Conservation (phyloP, 108 stramenopile species). For the Skeletonema marinoi region DNA sequence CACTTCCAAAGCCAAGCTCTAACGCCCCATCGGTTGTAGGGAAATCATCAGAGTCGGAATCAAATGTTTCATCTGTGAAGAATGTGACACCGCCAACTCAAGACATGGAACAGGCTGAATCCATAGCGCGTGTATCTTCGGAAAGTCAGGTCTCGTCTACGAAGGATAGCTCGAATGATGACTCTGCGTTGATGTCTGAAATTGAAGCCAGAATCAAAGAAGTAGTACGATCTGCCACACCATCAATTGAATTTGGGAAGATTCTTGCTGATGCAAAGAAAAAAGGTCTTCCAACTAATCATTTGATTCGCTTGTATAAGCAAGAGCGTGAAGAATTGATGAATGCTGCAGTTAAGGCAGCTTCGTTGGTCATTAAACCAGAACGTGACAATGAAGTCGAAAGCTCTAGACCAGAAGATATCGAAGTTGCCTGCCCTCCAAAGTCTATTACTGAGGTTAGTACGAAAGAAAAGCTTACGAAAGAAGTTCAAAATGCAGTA, state of each 20-base stretch:
- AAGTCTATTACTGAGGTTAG: neutral
- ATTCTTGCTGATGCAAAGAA: conserved; percentile 33
- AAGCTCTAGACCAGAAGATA: neutral
- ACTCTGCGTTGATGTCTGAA: neutral
- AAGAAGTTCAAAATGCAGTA: neutral
- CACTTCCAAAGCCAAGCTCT: neutral
- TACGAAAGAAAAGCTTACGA: neutral
- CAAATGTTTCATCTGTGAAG: neutral
- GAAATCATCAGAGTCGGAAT: neutral
- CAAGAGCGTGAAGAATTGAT: conserved; percentile 17
- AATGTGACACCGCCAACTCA: neutral
- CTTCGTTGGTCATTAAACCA: neutral
- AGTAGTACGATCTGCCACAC: conserved; percentile 16
- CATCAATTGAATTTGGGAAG: conserved; percentile 28
- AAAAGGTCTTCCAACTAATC: conserved; percentile 6
- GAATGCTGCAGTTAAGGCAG: neutral
- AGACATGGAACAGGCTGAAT: neutral
- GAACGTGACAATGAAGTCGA: neutral
- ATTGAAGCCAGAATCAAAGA: conserved; percentile 8
- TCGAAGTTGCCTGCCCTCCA: neutral
- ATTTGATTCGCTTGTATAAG: conserved; percentile 25
- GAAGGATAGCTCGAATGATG: neutral
- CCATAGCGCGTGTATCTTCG: neutral
- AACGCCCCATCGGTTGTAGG: neutral
- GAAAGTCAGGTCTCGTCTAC: neutral